phyloP scores from a whole-genome alignment of 352 stramenopile species.

The Aphanomyces invadans region DNA sequence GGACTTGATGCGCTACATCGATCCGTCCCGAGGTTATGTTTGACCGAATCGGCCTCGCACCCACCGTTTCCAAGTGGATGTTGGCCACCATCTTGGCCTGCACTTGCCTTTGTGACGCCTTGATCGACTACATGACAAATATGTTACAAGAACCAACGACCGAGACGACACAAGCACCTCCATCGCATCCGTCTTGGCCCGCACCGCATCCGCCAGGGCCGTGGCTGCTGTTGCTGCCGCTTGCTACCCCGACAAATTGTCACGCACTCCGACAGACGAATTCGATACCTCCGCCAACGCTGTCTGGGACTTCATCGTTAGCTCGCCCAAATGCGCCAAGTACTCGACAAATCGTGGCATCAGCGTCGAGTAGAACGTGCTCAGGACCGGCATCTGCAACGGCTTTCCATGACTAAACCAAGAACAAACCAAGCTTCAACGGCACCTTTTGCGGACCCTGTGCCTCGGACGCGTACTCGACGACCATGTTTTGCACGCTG shows the following conservation, averaged over 20 bases:
- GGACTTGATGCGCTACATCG: constrained; percentile 11
- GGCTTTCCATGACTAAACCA: background rate
- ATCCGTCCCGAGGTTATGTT: too few relatives aligned
- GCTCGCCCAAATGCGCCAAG: constrained; percentile 13
- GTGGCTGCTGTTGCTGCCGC: background rate
- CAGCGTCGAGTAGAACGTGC: constrained; percentile 15
- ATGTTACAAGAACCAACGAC: background rate
- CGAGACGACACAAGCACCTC: constrained; percentile 3
- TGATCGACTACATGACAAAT: constrained; percentile 21
- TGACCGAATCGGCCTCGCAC: background rate
- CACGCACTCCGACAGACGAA: background rate
- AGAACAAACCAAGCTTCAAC: background rate
- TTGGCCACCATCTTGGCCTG: constrained; percentile 13
- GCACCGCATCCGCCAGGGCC: background rate
- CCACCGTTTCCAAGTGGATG: constrained; percentile 17
- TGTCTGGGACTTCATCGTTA: constrained; percentile 6
- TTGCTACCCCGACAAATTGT: background rate
- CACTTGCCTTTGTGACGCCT: constrained; percentile 15
- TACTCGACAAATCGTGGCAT: constrained; percentile 18
- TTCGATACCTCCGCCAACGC: background rate
- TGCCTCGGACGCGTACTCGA: constrained; percentile 17
- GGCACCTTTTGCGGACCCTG: constrained; percentile 17
- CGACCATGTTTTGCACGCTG: constrained; percentile 19
- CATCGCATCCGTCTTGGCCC: constrained; percentile 10
- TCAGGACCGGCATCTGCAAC: constrained; percentile 9